Evolutionary conservation across 495 filamentous ascomycete genomes (phyloP).

Genomic region (Jackrogersella multiformis): DNA sequence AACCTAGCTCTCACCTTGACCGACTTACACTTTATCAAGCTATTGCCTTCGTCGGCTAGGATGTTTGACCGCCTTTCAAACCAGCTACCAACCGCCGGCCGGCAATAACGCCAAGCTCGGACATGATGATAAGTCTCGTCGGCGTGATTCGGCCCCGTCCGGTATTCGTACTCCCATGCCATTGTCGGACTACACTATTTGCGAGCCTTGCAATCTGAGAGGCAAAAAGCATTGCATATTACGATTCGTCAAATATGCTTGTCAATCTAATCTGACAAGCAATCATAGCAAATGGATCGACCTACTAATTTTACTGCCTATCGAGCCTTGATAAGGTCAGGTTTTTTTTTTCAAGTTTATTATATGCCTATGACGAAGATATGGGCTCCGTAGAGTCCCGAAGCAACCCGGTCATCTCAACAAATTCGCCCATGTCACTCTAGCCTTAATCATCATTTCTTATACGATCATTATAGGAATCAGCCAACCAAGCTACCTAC

Average conservation of each 20-base stretch:
- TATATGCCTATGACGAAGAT: neutral
- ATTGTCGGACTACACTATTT: neutral
- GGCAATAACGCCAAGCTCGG: slow-evolving; percentile 13
- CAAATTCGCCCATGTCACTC: neutral
- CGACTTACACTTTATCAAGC: slow-evolving; percentile 18
- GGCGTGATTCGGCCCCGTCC: slow-evolving; percentile 18
- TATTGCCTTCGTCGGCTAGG: neutral
- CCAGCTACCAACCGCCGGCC: slow-evolving; percentile 6
- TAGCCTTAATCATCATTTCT: neutral
- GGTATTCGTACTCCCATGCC: neutral
- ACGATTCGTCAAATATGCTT: slow-evolving; percentile 17
- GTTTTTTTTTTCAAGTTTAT: slow-evolving; percentile 1
- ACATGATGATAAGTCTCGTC: slow-evolving; percentile 20
- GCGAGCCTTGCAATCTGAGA: slow-evolving; percentile 10
- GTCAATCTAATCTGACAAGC: slow-evolving; percentile 18
- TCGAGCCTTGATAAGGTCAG: slow-evolving; percentile 27
- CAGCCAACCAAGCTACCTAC: neutral
- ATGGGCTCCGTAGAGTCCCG: neutral
- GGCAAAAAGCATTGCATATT: neutral
- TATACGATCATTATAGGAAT: neutral
- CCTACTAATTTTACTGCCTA: slow-evolving; percentile 6
- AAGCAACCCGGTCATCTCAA: slow-evolving; percentile 1
- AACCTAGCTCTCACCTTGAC: slow-evolving; percentile 12
- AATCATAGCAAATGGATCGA: slow-evolving; percentile 12
- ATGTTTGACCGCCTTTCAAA: slow-evolving; percentile 33